Evolutionary conservation across 768 basidiomycete species (phyloP), one percentile per base, ranked within the genome.

Genomic region (Pisolithus orientalis): DNA sequence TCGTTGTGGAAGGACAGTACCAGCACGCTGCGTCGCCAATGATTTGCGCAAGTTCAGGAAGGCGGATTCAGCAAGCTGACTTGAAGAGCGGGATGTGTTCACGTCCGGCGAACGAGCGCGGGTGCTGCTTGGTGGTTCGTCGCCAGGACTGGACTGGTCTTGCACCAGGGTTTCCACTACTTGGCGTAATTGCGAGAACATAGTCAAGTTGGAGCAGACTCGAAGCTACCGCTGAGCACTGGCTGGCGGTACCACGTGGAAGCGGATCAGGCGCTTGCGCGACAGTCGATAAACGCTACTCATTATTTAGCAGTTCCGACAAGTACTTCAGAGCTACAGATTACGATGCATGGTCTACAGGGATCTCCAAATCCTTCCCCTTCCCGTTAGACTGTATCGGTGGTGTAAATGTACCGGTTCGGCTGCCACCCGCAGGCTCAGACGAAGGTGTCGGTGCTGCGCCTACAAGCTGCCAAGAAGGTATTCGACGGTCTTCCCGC

Each of bases 401-500:
- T 40, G 69, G 50, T 25, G 55, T 56, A 52, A 57, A 43, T 29
- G 57, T 47, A 28, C 45, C 47, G 50, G 49, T 27, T 49, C 54
- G 53, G n/a, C 62, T 50, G 8, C 59, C 47, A 14, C 59, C 44
- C 49, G 25, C 2, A 50, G 57, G 21, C 52, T 62, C 56, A 16
- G 67, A 49, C 1, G 62, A 5, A 16, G 64, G 32, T 13, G 60
- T 34, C 11, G 61, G 58, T 2, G 69, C 47, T 1, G 70, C 48
- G 44, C 73, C 72, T 16, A 84, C 80, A 47, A 96, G 74, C 64
- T 97, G 94, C 94, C 94, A 97, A 6, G 90, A 78, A 3, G 94
- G 94, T 62, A 97, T 93, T 17, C n/a, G 84, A 75, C 6, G 87
- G 88, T 57, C 81, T 76, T 0, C 80, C 80, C 4, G 81, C 61